Percentiles rank a stretch among this genome's conserved stretches.
Evolutionary conservation across 2,329 filamentous ascomycete genomes (phyloP).

Genomic region (Aschersonia sp.): DNA sequence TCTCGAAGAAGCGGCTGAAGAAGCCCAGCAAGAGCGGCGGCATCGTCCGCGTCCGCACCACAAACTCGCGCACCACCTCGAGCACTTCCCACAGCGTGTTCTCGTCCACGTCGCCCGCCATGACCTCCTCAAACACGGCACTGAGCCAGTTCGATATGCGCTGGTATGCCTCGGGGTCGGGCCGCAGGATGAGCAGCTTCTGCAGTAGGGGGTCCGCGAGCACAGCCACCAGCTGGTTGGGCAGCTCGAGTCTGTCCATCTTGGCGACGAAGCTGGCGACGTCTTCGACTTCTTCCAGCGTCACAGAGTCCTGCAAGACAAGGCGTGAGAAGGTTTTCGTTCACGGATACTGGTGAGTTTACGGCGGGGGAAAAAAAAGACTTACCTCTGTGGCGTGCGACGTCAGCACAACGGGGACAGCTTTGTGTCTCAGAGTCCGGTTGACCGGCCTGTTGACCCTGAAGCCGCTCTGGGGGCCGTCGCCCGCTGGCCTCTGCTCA

Average conservation of each 20-base stretch:
- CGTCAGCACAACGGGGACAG: constrained; percentile 58
- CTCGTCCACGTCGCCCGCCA: constrained; percentile 34
- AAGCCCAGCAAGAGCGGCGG: constrained; percentile 34
- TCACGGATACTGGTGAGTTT: background rate
- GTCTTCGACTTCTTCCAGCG: constrained; percentile 64
- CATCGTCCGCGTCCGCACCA: constrained; percentile 36
- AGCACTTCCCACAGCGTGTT: constrained; percentile 38
- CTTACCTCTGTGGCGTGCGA: constrained; percentile 53
- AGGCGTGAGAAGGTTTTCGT: background rate
- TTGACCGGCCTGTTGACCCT: constrained; percentile 38
- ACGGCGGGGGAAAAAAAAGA: background rate
- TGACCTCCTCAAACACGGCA: constrained; percentile 39
- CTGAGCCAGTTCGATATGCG: constrained; percentile 46
- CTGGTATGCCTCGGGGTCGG: constrained; percentile 33
- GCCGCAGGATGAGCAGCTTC: constrained; percentile 55
- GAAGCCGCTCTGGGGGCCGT: constrained; percentile 35
- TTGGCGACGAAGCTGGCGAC: constrained; percentile 54
- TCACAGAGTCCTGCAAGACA: constrained; percentile 39
- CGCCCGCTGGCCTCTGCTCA: constrained; percentile 15
- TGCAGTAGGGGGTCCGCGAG: constrained; percentile 64
- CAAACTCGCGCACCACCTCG: constrained; percentile 39
- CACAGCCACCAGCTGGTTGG: constrained; percentile 67
- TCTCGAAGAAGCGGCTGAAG: constrained; percentile 34
- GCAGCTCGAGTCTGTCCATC: constrained; percentile 65
- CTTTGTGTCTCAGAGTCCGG: constrained; percentile 15